Conservation (phyloP, 495 filamentous ascomycete species). For the Aspergillus cristatus region DNA sequence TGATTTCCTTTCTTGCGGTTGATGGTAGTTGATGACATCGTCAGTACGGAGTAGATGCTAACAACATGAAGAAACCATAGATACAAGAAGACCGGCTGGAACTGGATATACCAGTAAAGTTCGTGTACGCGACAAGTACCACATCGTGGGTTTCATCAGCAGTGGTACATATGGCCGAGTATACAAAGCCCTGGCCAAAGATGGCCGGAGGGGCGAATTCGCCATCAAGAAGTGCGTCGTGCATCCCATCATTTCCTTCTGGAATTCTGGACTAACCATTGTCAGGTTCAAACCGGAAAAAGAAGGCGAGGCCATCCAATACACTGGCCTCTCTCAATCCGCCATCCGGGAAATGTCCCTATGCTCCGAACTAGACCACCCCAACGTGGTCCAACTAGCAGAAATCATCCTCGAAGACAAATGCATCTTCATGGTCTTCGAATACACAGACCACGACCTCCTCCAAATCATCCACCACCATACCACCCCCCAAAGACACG, state of each 20-base stretch:
- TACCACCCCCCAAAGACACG: conserved; percentile 73
- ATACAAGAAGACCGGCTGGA: conserved; percentile 33
- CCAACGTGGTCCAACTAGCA: conserved; percentile 81
- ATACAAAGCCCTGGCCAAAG: conserved; percentile 83
- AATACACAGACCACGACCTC: conserved; percentile 95
- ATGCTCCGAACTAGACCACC: conserved; percentile 83
- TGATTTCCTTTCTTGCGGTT: conserved; percentile 8
- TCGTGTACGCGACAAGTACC: conserved; percentile 81
- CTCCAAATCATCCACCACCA: conserved; percentile 98
- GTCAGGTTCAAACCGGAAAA: conserved; percentile 95
- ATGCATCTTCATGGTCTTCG: conserved; percentile 99
- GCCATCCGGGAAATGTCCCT: conserved; percentile 98
- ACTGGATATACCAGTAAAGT: conserved; percentile 73
- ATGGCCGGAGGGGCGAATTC: conserved; percentile 69
- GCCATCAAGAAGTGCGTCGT: conserved; percentile 78
- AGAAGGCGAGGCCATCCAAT: conserved; percentile 87
- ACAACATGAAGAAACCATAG: conserved; percentile 23
- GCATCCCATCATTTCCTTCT: neutral
- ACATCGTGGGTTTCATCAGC: conserved; percentile 95
- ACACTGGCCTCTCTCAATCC: conserved; percentile 96
- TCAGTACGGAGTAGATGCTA: conserved; percentile 6
- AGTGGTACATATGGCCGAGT: conserved; percentile 98
- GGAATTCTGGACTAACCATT: conserved; percentile 10
- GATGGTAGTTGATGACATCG: no score
- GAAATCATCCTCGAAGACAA: conserved; percentile 98